Conservation (phyloP, 768 basidiomycete species). For the Krasilnikovozyma curviuscula region DNA sequence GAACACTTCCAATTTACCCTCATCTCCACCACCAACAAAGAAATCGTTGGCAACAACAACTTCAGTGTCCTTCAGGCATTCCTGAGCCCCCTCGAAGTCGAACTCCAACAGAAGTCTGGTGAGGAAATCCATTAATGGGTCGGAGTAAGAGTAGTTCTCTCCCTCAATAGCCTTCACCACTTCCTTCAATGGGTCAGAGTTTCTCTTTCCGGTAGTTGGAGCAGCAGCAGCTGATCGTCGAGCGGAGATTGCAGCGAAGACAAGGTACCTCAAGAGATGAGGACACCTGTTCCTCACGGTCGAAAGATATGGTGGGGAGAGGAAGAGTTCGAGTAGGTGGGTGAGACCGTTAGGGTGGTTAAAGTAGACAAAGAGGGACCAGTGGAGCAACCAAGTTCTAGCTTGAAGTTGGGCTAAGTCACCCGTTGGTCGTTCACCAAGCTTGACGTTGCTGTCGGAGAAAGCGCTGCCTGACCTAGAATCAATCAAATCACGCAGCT, state of each 20-base stretch:
- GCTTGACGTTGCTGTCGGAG: background rate
- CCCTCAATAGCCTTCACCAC: conserved; percentile 83
- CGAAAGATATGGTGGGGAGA: conserved; percentile 89
- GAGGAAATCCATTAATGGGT: conserved; percentile 81
- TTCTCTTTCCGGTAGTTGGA: conserved; percentile 39
- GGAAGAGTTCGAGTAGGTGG: conserved; percentile 86
- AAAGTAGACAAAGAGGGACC: conserved; percentile 97
- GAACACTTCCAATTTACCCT: conserved; percentile 30
- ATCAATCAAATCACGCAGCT: conserved; percentile 81
- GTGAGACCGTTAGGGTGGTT: conserved; percentile 84
- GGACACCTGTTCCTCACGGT: conserved; percentile 92
- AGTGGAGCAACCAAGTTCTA: conserved; percentile 89
- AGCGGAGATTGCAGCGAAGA: conserved; percentile 78
- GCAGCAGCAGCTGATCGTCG: conserved; percentile 43
- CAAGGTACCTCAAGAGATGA: conserved; percentile 86
- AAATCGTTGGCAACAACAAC: conserved; percentile 77
- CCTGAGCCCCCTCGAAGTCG: conserved; percentile 86
- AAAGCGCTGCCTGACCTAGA: conserved; percentile 34
- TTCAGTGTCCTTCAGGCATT: conserved; percentile 50
- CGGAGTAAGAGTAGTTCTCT: conserved; percentile 89
- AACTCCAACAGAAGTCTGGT: conserved; percentile 88
- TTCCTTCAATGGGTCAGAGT: conserved; percentile 74
- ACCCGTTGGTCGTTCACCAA: conserved; percentile 18
- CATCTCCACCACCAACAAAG: conserved; percentile 71
- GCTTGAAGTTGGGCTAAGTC: conserved; percentile 75